These are phyloP conservation scores for Arachis monticola DNA, from an alignment of 331 rosid species.

Conservation along the genomic window DNA sequence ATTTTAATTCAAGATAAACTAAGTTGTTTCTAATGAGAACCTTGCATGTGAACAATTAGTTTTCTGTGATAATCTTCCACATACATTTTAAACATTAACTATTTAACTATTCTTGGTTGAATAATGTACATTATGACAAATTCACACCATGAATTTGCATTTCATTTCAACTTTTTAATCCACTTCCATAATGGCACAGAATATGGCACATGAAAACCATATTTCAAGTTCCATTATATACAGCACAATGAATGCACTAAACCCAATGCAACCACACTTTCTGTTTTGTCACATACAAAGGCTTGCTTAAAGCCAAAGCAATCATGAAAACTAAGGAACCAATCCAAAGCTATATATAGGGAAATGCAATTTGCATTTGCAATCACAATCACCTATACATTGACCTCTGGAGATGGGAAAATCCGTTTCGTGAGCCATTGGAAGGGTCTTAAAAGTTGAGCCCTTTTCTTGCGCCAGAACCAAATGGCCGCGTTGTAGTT, in stretches of 20 bases:
- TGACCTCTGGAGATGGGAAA: slow-evolving; percentile 69
- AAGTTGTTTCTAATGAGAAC: background rate
- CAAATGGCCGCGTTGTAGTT: slow-evolving; percentile 90
- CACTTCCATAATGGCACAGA: slow-evolving; percentile 39
- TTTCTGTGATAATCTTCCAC: background rate
- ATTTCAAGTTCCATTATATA: slow-evolving; percentile 45
- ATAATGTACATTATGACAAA: slow-evolving; percentile 16
- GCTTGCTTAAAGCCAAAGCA: slow-evolving; percentile 49
- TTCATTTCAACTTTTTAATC: slow-evolving; percentile 30
- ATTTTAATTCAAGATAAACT: background rate
- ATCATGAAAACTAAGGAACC: slow-evolving; percentile 25
- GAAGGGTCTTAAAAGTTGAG: slow-evolving; percentile 71
- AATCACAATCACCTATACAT: slow-evolving; percentile 38
- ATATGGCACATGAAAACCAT: slow-evolving; percentile 29
- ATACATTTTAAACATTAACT: slow-evolving; percentile 14
- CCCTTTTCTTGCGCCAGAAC: slow-evolving; percentile 96
- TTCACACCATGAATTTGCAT: slow-evolving; percentile 23
- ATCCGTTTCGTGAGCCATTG: slow-evolving; percentile 80
- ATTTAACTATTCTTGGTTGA: background rate
- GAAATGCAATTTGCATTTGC: slow-evolving; percentile 16
- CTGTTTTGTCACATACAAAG: slow-evolving; percentile 36
- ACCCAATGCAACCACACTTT: slow-evolving; percentile 37
- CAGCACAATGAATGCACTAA: slow-evolving; percentile 54
- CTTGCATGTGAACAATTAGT: slow-evolving; percentile 5
- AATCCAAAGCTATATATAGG: slow-evolving; percentile 14